Base-by-base conservation (phyloP, 371 early-diverging fungal genomes). In the Rhizomucor pusillus region DNA sequence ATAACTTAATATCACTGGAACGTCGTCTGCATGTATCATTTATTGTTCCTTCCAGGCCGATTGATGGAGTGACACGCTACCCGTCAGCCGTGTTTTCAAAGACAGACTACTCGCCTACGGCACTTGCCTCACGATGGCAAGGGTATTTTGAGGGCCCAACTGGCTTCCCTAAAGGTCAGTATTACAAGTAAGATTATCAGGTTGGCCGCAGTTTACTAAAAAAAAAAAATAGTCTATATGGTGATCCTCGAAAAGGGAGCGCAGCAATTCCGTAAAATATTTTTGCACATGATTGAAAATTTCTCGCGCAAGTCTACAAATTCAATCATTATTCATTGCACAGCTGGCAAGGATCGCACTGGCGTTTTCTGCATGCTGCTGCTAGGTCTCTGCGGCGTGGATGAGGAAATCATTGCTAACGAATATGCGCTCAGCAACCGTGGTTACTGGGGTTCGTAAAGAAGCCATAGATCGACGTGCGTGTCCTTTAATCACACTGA, bases 331-430 rank as follows among this genome's bases (percentile, higher is more conserved):
- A 84, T 93, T 33, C 94, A 93, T 61, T 93, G 94, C 69, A 88
- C 91, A 12, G 91, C 91, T 24, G 94, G 94, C 45, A 93, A 93
- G 68, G 94, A 94, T 59, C 80, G 94, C 43, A 94, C 94, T 1
- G 94, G 94, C 14, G 73, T 94, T 25, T 80, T 87, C 40, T 77
- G 80, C 20, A 88, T 89, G 67, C 60, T 94, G 46, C 54, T 92
- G 33, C 74, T 89, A 36, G 79, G 81, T 24, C 70, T 90, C 11
- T 80, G 86, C 47, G 90, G 84, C 11, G 90, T 93, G 1, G 80
- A 84, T 51, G 87, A 87, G 33, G 83, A 84, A 39, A 64, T 82
- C 54, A 89, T 94, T 61, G 85, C 89, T 3, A 75, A 73, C 47
- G 93, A 93, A 62, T 94, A 93, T 63, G 85, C 80, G 12, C 37